phyloP scores from a whole-genome alignment of 179 eudicot genomes.

The Silene coronaria region DNA sequence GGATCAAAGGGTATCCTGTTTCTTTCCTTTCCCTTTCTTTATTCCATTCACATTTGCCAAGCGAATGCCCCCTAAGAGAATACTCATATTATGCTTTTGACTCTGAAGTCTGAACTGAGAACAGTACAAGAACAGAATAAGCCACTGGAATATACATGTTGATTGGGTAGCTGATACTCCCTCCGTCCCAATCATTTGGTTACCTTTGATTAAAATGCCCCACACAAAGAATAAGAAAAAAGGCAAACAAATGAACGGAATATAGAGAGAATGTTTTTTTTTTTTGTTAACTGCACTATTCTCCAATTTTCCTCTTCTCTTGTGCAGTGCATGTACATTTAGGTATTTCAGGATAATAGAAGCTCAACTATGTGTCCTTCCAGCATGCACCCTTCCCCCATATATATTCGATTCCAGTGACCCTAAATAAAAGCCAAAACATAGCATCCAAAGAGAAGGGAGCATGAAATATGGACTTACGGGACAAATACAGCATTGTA shows the following conservation, averaged over 20 bases:
- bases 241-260: too few species aligned
- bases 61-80: not conserved
- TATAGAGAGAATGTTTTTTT: too few species aligned
- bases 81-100: not conserved
- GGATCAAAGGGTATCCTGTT: too few species aligned
- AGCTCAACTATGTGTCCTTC: not conserved
- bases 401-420: not conserved
- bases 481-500: constrained; percentile 96
- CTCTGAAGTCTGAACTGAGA: not conserved
- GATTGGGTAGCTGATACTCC: not conserved
- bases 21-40: too few species aligned
- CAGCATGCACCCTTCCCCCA: not conserved
- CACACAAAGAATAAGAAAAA: too few species aligned
- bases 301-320: not conserved
- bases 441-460: not conserved
- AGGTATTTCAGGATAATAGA: not conserved
- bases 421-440: not conserved
- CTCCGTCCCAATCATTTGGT: too few species aligned
- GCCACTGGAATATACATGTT: not conserved
- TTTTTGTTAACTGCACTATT: not conserved
- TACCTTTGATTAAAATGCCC: too few species aligned
- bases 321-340: not conserved
- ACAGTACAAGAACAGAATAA: too few species aligned
- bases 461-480: constrained; percentile 40
- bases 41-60: too few species aligned